phyloP scores from a whole-genome alignment of 176 grass and related monocot genomes.

The sorghum (Sorghum bicolor) region Sorghum_bicolor_NCBIv3 NC_012879.2:52840501-52841000 shows the following conservation, averaged over 20 bases:
- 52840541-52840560: neutral
- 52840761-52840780: conserved; percentile 10
- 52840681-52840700: neutral
- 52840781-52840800: neutral
- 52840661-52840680: neutral
- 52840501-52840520: neutral
- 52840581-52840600: neutral
- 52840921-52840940: conserved; percentile 42
- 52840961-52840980: conserved; percentile 10
- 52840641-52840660: neutral
- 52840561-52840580: neutral
- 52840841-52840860: neutral
- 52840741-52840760: conserved; percentile 40
- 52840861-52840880: neutral
- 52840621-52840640: conserved; percentile 2
- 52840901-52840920: neutral
- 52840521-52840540: neutral
- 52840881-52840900: conserved; percentile 8
- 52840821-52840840: neutral
- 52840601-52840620: neutral
- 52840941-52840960: conserved; percentile 24
- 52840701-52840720: neutral
- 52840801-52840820: conserved; percentile 23
- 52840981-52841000: conserved; percentile 11
- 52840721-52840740: neutral